A percentile compares a stretch with the other conserved stretches of the same genome.
Evolutionary conservation across 139 green algal species (phyloP).

Genomic region (Chlamydomonas asymmetrica): DNA sequence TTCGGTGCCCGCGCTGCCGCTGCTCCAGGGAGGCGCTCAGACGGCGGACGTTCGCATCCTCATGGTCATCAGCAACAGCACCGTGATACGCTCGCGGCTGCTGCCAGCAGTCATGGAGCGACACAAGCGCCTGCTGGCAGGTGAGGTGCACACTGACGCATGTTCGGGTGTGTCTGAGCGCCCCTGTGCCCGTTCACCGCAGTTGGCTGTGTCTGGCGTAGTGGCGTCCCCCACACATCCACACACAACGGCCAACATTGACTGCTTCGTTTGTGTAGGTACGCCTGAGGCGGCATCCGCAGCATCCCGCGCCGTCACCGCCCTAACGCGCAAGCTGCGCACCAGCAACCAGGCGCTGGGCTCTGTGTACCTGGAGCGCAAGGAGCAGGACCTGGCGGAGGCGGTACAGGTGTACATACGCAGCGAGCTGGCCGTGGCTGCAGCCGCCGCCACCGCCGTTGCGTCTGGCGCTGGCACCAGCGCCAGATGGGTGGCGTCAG

Average conservation of each 20-base stretch:
- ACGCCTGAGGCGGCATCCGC: not conserved
- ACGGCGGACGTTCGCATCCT: slow-evolving; percentile 19
- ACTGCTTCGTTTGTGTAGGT: too few species aligned
- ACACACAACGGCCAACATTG: too few species aligned
- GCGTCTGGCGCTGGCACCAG: not conserved
- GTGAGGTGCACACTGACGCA: too few species aligned
- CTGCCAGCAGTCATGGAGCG: slow-evolving; percentile 22
- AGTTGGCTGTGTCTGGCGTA: too few species aligned
- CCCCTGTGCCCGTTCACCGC: too few species aligned
- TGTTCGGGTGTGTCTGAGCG: too few species aligned
- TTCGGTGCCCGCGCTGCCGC: too few species aligned
- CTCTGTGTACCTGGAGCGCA: slow-evolving; percentile 15
- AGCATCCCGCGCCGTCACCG: not conserved
- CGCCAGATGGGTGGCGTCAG: not conserved
- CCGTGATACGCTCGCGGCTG: slow-evolving; percentile 20
- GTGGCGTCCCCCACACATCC: too few species aligned
- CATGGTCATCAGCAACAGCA: slow-evolving; percentile 26
- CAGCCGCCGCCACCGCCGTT: not conserved
- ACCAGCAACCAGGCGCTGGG: slow-evolving; percentile 23
- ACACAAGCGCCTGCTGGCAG: slow-evolving; percentile 11
- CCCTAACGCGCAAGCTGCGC: slow-evolving; percentile 14
- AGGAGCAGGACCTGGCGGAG: slow-evolving; percentile 1
- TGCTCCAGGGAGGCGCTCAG: too few species aligned
- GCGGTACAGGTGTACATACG: slow-evolving; percentile 1
- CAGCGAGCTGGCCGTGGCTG: not conserved